These are phyloP conservation scores for Coemansia sp. DNA, from an alignment of 192 early-diverging fungal genomes.

Conservation along the genomic window DNA sequence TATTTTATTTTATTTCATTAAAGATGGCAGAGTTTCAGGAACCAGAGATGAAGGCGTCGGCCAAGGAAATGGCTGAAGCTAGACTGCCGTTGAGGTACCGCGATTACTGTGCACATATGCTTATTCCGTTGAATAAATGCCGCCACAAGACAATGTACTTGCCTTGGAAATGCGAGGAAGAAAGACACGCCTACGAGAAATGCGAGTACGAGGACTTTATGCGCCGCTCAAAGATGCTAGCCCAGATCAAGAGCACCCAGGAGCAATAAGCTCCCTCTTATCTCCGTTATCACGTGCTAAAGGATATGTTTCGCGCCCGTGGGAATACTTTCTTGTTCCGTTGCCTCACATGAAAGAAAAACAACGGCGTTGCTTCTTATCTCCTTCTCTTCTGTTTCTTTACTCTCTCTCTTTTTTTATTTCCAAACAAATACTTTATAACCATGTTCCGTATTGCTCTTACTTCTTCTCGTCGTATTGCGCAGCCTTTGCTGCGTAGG, in stretches of 20 bases:
- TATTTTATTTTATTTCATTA: not conserved
- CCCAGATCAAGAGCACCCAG: constrained; percentile 35
- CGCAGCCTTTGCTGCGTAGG: constrained; percentile 5
- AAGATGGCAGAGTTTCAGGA: constrained; percentile 49
- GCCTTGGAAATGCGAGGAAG: constrained; percentile 93
- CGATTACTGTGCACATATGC: constrained; percentile 93
- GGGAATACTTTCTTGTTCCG: not conserved
- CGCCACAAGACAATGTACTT: constrained; percentile 79
- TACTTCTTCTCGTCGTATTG: constrained; percentile 10
- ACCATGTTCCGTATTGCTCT: constrained; percentile 18
- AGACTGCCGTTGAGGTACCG: constrained; percentile 85
- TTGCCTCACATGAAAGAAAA: not conserved
- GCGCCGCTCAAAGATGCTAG: constrained; percentile 50
- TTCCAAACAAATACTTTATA: not conserved
- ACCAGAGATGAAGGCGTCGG: constrained; percentile 82
- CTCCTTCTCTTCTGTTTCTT: not conserved
- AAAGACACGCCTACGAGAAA: constrained; percentile 87
- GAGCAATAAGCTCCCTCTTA: constrained; percentile 31
- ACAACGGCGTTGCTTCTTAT: not conserved
- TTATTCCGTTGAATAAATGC: constrained; percentile 92
- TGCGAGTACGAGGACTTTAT: constrained; percentile 92
- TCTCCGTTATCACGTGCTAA: not conserved
- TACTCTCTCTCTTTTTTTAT: constrained; percentile 5
- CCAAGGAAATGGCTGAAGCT: constrained; percentile 82
- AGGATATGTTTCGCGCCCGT: not conserved